Conservation (phyloP, 2,329 filamentous ascomycete genomes). For the Annulohypoxylon truncatum region DNA sequence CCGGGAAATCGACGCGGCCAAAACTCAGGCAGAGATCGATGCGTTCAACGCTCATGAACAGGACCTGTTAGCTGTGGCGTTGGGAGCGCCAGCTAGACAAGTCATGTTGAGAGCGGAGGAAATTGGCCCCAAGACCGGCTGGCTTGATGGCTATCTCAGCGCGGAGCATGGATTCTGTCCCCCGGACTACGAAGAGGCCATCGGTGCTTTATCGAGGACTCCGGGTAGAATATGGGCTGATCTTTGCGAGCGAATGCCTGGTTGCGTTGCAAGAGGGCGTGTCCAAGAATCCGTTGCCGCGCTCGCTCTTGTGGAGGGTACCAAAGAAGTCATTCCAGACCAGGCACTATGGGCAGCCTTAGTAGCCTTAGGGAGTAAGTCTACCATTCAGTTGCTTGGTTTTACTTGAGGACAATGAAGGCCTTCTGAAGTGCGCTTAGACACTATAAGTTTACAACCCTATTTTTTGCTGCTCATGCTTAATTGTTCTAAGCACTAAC, state of each 20-base stretch:
- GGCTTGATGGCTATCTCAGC: slow-evolving; percentile 65
- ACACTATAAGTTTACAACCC: neutral
- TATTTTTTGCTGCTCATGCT: neutral
- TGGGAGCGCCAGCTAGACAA: slow-evolving; percentile 65
- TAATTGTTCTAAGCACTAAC: slow-evolving; percentile 16
- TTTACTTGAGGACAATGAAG: neutral
- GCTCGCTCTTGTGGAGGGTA: slow-evolving; percentile 61
- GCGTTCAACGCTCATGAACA: slow-evolving; percentile 60
- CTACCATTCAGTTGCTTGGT: neutral
- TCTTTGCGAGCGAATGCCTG: slow-evolving; percentile 65
- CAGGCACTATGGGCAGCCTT: slow-evolving; percentile 64
- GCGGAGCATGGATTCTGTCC: slow-evolving; percentile 64
- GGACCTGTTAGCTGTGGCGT: slow-evolving; percentile 62
- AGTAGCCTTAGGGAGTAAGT: slow-evolving; percentile 58
- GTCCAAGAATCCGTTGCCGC: slow-evolving; percentile 62
- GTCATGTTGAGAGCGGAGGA: slow-evolving; percentile 65
- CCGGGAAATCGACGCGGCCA: slow-evolving; percentile 54
- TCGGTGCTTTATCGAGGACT: slow-evolving; percentile 59
- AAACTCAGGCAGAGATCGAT: slow-evolving; percentile 57
- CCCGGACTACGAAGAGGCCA: slow-evolving; percentile 61
- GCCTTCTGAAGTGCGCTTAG: no score
- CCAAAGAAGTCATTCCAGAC: slow-evolving; percentile 62
- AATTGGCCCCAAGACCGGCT: slow-evolving; percentile 62
- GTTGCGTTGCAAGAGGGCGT: slow-evolving; percentile 62
- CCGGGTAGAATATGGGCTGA: slow-evolving; percentile 67